phyloP scores from a whole-genome alignment of 805 yeast genomes.

The Saccharomycopsis amapae region DNA sequence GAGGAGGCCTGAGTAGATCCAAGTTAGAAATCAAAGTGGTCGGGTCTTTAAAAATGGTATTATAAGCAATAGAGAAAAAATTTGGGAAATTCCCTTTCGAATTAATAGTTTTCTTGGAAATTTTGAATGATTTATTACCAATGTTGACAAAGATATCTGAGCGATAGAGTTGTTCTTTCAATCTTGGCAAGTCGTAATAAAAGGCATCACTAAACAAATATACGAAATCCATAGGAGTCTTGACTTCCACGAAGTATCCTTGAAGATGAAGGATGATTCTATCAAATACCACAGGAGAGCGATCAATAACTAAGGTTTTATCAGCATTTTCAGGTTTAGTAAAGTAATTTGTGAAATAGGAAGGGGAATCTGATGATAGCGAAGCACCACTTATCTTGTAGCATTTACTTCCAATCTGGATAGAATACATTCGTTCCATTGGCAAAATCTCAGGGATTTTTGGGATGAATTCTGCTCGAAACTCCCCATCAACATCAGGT shows the following conservation, averaged over 20 bases:
- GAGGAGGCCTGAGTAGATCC: constrained; percentile 68
- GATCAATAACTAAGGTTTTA: constrained; percentile 54
- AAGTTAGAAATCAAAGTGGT: constrained; percentile 32
- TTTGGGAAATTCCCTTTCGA: constrained; percentile 70
- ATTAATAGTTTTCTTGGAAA: constrained; percentile 48
- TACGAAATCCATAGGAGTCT: constrained; percentile 52
- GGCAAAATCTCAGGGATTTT: constrained; percentile 51
- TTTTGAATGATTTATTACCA: constrained; percentile 52
- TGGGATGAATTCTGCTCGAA: constrained; percentile 10
- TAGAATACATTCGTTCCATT: constrained; percentile 57
- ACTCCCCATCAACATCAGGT: background rate
- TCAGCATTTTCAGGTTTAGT: constrained; percentile 14
- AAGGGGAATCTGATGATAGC: constrained; percentile 78
- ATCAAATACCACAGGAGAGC: constrained; percentile 64
- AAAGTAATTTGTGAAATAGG: constrained; percentile 76
- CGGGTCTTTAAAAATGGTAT: constrained; percentile 45
- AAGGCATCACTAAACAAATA: constrained; percentile 61
- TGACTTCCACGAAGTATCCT: constrained; percentile 66
- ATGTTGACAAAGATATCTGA: constrained; percentile 50
- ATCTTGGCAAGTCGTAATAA: constrained; percentile 58
- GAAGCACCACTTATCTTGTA: constrained; percentile 72
- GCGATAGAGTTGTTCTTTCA: constrained; percentile 41
- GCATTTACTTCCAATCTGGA: constrained; percentile 60
- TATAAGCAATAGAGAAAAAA: constrained; percentile 59
- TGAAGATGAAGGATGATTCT: constrained; percentile 66